phyloP scores from a whole-genome alignment of 345 rosid genomes.

The Geranium brycei region DNA sequence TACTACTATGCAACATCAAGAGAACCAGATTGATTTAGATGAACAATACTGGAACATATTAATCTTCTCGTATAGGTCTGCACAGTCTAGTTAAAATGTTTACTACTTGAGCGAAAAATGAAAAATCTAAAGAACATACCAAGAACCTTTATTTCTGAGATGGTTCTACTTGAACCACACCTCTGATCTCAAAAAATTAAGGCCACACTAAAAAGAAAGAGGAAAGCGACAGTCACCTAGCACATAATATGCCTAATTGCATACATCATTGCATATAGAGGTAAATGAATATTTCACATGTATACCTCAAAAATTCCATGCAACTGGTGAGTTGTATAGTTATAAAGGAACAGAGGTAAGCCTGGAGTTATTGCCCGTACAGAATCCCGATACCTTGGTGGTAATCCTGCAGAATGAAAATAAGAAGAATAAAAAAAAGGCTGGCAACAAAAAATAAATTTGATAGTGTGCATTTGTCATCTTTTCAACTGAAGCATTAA shows the following conservation, averaged over 20 bases:
- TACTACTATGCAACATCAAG: too few relatives aligned
- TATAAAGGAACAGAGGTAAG: slow-evolving; percentile 86
- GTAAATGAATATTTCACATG: slow-evolving; percentile 7
- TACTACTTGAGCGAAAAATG: background rate
- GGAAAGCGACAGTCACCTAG: background rate
- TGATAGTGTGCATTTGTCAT: background rate
- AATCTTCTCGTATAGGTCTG: background rate
- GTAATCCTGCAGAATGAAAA: slow-evolving; percentile 48
- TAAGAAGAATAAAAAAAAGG: background rate
- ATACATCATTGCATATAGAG: background rate
- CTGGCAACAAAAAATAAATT: background rate
- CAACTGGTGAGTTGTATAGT: slow-evolving; percentile 92
- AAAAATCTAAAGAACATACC: background rate
- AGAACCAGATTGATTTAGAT: background rate
- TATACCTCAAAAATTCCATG: slow-evolving; percentile 98
- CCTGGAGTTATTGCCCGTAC: slow-evolving; percentile 98
- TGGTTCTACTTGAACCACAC: background rate
- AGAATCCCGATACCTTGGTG: slow-evolving; percentile 95
- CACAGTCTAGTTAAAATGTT: background rate
- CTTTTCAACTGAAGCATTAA: background rate
- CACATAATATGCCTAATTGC: background rate
- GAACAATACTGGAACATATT: too few relatives aligned
- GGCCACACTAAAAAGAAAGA: background rate
- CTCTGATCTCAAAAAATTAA: background rate
- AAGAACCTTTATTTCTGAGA: background rate